A percentile compares a stretch with the other conserved stretches of the same genome.
Evolutionary conservation across 2,329 filamentous ascomycete species (phyloP).

Genomic region (Colletotrichum paranaense): DNA sequence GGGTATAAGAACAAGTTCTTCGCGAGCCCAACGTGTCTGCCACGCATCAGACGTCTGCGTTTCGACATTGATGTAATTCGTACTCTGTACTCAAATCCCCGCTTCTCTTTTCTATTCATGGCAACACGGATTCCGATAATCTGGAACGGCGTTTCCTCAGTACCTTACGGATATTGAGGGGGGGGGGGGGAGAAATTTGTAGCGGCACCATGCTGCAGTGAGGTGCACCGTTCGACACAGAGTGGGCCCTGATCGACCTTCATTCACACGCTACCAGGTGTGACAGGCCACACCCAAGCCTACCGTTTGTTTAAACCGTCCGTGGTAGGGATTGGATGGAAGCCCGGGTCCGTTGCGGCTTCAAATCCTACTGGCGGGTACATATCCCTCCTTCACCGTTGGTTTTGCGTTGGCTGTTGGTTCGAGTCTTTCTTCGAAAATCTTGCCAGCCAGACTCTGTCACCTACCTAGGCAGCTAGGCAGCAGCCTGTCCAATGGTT

Average conservation of each 20-base stretch:
- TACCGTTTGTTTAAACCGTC: slow-evolving; percentile 11
- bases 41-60: neutral
- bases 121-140: slow-evolving; percentile 3
- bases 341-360: slow-evolving; percentile 15
- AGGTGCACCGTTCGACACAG: neutral
- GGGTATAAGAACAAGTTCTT: neutral
- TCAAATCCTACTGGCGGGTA: slow-evolving; percentile 21
- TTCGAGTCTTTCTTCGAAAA: neutral
- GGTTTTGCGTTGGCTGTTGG: neutral
- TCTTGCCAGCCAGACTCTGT: neutral
- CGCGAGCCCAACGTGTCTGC: too few relatives aligned
- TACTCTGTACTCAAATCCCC: neutral
- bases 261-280: neutral
- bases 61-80: neutral
- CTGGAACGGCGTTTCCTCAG: slow-evolving; percentile 20
- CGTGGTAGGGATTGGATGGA: neutral
- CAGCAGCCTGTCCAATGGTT: neutral
- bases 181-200: neutral
- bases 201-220: neutral
- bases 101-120: slow-evolving; percentile 10
- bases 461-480: neutral
- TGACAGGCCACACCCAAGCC: slow-evolving; percentile 15
- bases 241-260: slow-evolving; percentile 9
- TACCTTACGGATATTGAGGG: neutral
- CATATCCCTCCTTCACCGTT: slow-evolving; percentile 16